Evolutionary conservation across 129 eudicot species (phyloP).

Genomic region (Gnaphalium uliginosum): DNA sequence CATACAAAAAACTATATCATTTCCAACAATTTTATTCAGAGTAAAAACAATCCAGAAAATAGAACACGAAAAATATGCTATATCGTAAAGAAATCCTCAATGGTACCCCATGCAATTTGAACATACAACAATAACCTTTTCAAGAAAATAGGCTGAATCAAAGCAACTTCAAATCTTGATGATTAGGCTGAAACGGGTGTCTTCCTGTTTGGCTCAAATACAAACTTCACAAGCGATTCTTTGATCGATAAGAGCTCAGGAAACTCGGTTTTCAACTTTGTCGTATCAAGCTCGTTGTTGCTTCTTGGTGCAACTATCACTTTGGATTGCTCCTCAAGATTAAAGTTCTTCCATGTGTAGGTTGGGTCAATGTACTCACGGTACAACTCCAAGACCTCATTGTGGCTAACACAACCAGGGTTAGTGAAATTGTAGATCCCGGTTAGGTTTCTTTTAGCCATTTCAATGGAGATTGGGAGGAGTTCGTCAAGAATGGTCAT

Average conservation of each 20-base stretch:
- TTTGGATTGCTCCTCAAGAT: constrained; percentile 71
- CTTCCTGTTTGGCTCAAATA: constrained; percentile 58
- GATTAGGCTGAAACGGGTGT: constrained; percentile 30
- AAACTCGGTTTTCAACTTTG: constrained; percentile 57
- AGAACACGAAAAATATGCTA: constrained; percentile 15
- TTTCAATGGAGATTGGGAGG: constrained; percentile 21
- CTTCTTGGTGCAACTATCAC: constrained; percentile 75
- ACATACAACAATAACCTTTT: constrained; percentile 3
- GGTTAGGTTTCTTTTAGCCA: constrained; percentile 61
- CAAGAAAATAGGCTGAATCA: not conserved
- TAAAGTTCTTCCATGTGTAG: constrained; percentile 65
- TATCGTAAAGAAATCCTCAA: constrained; percentile 12
- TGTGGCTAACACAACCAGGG: constrained; percentile 80
- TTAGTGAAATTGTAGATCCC: constrained; percentile 78
- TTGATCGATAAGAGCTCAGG: constrained; percentile 61
- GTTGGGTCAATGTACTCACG: constrained; percentile 60
- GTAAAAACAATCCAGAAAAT: constrained; percentile 13
- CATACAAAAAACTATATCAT: constrained; percentile 15
- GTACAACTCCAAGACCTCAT: constrained; percentile 73
- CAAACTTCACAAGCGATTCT: constrained; percentile 46
- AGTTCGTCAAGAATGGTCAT: constrained; percentile 30
- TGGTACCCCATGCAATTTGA: not conserved
- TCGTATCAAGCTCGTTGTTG: constrained; percentile 74
- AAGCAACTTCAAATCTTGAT: constrained; percentile 13
- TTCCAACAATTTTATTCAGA: constrained; percentile 17